Conservation (phyloP, 805 yeast species). For the Pichia thaimueangensis region DNA sequence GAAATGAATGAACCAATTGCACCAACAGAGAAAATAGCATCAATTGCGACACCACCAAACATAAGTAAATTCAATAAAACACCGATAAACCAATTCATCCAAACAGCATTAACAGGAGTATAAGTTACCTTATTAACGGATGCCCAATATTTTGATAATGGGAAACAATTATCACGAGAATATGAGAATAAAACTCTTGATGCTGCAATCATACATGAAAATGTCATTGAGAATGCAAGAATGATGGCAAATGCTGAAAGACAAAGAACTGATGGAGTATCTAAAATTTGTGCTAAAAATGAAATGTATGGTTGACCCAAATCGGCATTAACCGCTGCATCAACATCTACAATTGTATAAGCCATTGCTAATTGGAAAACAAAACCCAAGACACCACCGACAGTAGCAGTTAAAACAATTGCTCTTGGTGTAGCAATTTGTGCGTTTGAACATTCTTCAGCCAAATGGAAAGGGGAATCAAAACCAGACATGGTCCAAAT, state of each 20-base stretch:
- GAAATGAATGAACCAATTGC: slow-evolving; percentile 66
- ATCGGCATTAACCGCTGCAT: slow-evolving; percentile 39
- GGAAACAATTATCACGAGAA: slow-evolving; percentile 64
- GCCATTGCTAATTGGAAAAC: slow-evolving; percentile 54
- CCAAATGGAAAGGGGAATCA: slow-evolving; percentile 67
- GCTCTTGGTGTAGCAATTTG: slow-evolving; percentile 61
- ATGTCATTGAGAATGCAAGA: slow-evolving; percentile 45
- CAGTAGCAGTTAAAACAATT: slow-evolving; percentile 49
- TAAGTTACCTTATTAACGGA: slow-evolving; percentile 44
- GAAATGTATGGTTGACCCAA: slow-evolving; percentile 58
- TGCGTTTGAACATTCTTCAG: slow-evolving; percentile 66
- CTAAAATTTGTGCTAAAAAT: slow-evolving; percentile 44
- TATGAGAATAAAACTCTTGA: slow-evolving; percentile 63
- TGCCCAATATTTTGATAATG: slow-evolving; percentile 45
- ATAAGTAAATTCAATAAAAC: slow-evolving; percentile 51
- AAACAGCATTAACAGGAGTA: slow-evolving; percentile 62
- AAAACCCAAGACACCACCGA: slow-evolving; percentile 53
- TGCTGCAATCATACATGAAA: slow-evolving; percentile 55
- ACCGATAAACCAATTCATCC: slow-evolving; percentile 51
- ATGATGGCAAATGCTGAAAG: slow-evolving; percentile 40
- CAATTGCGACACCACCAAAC: slow-evolving; percentile 60
- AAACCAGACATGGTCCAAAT: slow-evolving; percentile 72
- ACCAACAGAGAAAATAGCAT: slow-evolving; percentile 67
- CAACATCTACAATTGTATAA: slow-evolving; percentile 50
- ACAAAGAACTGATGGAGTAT: slow-evolving; percentile 34